phyloP scores from a whole-genome alignment of 164 flowering plant genomes.

The Kalanchoe fedtschenkoi region DNA sequence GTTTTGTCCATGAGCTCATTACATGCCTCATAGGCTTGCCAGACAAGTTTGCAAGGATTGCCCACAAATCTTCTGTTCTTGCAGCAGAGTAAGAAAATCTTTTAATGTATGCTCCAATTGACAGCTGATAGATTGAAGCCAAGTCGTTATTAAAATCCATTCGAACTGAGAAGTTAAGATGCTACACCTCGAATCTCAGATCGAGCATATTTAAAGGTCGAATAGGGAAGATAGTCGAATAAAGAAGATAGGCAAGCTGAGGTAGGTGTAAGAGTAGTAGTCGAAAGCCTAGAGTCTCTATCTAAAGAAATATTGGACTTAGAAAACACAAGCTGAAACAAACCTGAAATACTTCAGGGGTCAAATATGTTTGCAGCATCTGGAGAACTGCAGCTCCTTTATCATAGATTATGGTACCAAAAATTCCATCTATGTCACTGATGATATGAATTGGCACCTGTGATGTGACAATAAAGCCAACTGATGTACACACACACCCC shows the following conservation, averaged over 20 bases:
- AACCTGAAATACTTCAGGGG: constrained; percentile 85
- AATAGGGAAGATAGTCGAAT: no score
- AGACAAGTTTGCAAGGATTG: constrained; percentile 75
- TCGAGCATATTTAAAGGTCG: no score
- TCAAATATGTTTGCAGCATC: constrained; percentile 92
- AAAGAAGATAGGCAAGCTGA: no score
- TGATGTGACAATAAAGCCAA: constrained; percentile 19
- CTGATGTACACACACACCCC: no score
- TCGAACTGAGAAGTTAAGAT: no score
- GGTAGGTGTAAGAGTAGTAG: no score
- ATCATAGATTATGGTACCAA: constrained; percentile 85
- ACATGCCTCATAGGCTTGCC: constrained; percentile 77
- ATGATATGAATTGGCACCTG: no score
- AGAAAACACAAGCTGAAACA: no score
- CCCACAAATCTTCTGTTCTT: constrained; percentile 96
- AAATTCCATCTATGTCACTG: constrained; percentile 80
- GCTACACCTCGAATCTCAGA: no score
- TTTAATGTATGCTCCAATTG: constrained; percentile 78
- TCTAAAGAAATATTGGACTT: no score
- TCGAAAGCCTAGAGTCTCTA: no score
- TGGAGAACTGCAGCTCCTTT: constrained; percentile 93
- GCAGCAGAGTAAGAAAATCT: constrained; percentile 71
- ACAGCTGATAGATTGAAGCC: constrained; percentile 52
- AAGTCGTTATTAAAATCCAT: no score
- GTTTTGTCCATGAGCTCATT: constrained; percentile 95